These are phyloP conservation scores for Exophiala oligosperma DNA, from an alignment of 2,329 filamentous ascomycete genomes.

Conservation along the genomic window DNA sequence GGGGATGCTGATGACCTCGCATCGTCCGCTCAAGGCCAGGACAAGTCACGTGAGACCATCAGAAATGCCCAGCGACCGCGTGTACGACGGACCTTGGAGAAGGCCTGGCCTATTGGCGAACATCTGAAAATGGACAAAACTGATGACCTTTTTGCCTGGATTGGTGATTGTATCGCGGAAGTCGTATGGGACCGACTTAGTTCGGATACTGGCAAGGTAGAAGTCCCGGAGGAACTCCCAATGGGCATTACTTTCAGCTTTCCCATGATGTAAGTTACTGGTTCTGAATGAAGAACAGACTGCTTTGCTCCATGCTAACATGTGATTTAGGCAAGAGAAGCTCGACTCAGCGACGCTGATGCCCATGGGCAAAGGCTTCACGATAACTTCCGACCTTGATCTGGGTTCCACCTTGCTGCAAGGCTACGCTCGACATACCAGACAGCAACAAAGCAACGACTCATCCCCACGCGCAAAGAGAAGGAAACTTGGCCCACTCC, in stretches of 20 bases:
- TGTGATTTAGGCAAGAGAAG: constrained; percentile 47
- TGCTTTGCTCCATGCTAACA: background rate
- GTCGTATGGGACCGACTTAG: constrained; percentile 61
- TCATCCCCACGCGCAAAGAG: constrained; percentile 46
- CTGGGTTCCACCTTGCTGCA: constrained; percentile 55
- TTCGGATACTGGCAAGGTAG: constrained; percentile 38
- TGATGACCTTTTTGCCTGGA: constrained; percentile 77
- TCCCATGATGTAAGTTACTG: constrained; percentile 46
- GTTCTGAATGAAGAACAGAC: too few species aligned
- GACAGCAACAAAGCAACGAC: constrained; percentile 33
- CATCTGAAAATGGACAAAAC: constrained; percentile 73
- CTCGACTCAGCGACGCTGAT: constrained; percentile 56
- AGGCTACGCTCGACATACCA: constrained; percentile 55
- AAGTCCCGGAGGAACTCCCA: constrained; percentile 45
- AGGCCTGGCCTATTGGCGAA: constrained; percentile 72
- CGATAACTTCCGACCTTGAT: constrained; percentile 56
- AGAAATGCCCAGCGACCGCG: constrained; percentile 51
- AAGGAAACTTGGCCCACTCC: constrained; percentile 50
- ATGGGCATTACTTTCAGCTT: constrained; percentile 54
- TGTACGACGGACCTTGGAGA: constrained; percentile 64
- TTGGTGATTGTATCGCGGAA: constrained; percentile 72
- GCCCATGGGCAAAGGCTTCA: constrained; percentile 61
- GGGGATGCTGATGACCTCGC: constrained; percentile 41
- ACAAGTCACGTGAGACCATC: constrained; percentile 45
- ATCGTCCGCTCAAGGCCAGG: constrained; percentile 25